Conservation (phyloP, 2,329 filamentous ascomycete species). For the Rhinocladiella similis region DNA sequence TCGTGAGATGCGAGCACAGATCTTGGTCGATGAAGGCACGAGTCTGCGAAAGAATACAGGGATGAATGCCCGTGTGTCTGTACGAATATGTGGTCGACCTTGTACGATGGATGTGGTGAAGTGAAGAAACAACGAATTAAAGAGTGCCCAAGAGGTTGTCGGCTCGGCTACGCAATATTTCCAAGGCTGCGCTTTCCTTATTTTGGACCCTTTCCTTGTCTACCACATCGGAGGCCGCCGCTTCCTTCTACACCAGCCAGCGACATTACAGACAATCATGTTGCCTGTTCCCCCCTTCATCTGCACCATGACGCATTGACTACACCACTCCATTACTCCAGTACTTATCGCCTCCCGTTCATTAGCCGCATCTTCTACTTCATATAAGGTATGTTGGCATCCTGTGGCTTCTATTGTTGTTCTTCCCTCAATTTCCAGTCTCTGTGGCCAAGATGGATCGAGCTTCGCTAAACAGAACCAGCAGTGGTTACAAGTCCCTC, state of each 20-base stretch:
- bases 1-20: neutral
- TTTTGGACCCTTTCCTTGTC: slow-evolving; percentile 1
- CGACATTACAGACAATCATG: slow-evolving; percentile 13
- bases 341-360: neutral
- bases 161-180: neutral
- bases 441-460: slow-evolving; percentile 4
- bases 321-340: slow-evolving; percentile 7
- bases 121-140: neutral
- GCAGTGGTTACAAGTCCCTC: slow-evolving; percentile 20
- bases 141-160: neutral
- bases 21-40: neutral
- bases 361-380: slow-evolving; percentile 5
- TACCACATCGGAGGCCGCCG: slow-evolving; percentile 23
- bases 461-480: slow-evolving; percentile 15
- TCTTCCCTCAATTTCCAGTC: neutral
- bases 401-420: neutral
- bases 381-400: slow-evolving; percentile 19
- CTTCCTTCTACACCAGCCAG: slow-evolving; percentile 13
- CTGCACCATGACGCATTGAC: slow-evolving; percentile 18
- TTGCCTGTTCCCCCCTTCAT: slow-evolving; percentile 18
- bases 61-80: neutral
- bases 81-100: neutral
- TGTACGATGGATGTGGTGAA: neutral
- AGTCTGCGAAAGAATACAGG: neutral
- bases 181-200: slow-evolving; percentile 20